Base-by-base conservation (phyloP, 1,284 basidiomycete genomes). In the Sporisorium iseilematis-ciliati region DNA sequence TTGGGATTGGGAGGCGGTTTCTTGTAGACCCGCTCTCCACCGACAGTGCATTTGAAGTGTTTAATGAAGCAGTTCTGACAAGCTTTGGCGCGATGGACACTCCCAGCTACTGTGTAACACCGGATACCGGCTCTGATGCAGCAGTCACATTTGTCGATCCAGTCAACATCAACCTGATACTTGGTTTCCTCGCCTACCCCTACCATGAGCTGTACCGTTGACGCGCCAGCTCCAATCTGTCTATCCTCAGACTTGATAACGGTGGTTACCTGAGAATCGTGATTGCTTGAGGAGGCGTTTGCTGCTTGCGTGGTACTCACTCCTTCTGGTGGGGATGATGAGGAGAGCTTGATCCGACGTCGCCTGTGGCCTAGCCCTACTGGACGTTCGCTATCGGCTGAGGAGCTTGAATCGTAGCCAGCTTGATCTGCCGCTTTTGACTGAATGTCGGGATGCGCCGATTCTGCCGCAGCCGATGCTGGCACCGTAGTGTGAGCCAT, bases 91-190 rank as follows among this genome's bases (percentile, higher is more conserved):
- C 11, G 10, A 11, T 23, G 7, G 3, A 2, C 1, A 31, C 26
- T 38, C 16, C 48, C 48, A n/a, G 38, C 46, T 21, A 48, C 21
- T 10, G 40, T 56, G 33, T 40, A 52, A 41, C 54, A 63, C 6
- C 40, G 29, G 1, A 20, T 10, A 2, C 29, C 42, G 3, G 45
- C 16, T 12, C 52, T 16, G 16, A 18, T 23, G 25, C 61, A 63
- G 10, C 35, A 8, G 25, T 57, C 29, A n/a, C 61, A 63, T 23
- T 20, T 20, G 4, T 57, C 49, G 5, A 45, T 14, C 61, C 61
- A 63, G 18, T 56, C 49, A 0, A 57, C 33, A 23, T 52, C 54
- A 8, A 40, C 2, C 25, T 40, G 14, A 33, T 41, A 57, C 40
- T 10, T 57, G 16, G 8, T 6, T 4, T 16, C 31, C 18, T 25